Evolutionary conservation across 257 asterid genomes (phyloP), one percentile per base, ranked within the genome.

Genomic region (Nicotiana knightiana): DNA sequence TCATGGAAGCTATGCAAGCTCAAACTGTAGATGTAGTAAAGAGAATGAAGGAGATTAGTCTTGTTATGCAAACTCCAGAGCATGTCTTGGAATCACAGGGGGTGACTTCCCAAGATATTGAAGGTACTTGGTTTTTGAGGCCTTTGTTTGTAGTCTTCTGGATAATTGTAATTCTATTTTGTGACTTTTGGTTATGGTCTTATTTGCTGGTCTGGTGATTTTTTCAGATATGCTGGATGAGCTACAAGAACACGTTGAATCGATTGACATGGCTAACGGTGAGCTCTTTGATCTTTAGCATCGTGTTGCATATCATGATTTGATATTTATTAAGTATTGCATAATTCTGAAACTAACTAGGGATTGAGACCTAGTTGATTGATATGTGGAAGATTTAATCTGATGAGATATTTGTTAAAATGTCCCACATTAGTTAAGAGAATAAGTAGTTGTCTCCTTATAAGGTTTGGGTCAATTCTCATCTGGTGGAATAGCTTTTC

Each of bases 201-300:
- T 73, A 51, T 51, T 48, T 73, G 24, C 16, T 73, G 79, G 61
- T 53, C 53, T 24, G 17, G 5, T 32, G 32, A 84, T 67, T 30
- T 82, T 43, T 77, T 75, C 89, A 94, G 98, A 84, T 86, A 84
- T 96, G 93, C 79, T 94, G 91, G 97, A 96, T 88, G 99, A 96
- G 92, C 90, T 94, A 11, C 96, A 96, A 84, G 98, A 96, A 62
- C 99, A 96, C 65, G 99, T 96, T 1, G 98, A 94, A 83, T 90
- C 94, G 5, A 93, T 96, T 64, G 99, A 96, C 85, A 89, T 89
- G 90, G 99, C 99, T 43, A 93, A 96, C 85, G 99, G 99, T 96
- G 81, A 89, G 98, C 87, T 82, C 51, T 66, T 67, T 48, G 10
- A 48, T 70, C 9, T 46, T 21, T 2, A 30, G 43, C 24, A 51